Base-by-base conservation (phyloP, 305 asterid species). In the Fraxinus ornus region DNA sequence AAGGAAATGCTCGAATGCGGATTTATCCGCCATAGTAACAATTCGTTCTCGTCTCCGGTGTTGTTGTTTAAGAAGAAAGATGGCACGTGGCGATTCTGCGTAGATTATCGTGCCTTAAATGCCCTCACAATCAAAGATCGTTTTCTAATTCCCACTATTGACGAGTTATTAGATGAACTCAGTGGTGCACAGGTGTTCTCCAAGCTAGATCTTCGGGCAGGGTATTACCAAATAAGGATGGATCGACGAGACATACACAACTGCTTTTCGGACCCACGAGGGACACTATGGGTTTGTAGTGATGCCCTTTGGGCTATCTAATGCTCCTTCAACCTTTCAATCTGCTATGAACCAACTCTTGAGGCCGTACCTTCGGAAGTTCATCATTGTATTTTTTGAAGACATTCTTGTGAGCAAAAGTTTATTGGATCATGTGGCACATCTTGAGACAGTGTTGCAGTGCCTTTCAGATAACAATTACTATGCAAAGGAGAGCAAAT, bases 401-500 rank as follows among this genome's bases (percentile, higher is more conserved):
- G 66, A 76, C n/a, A 76, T 76, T 12, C 35, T 76, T 12, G 41
- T 76, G 21, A 76, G 66, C 79, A 6, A 76, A 76, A 9, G 15
- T 2, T n/a, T 19, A 3, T 32, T 7, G 21, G 44, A 77, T 3
- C 80, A 77, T 32, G 3, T 5, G 5, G 1, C 8, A 10, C 36
- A 76, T 26, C 17, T 41, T 0, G 32, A 44, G 5, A 9, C 3
- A 9, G 62, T 37, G 1, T 44, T 76, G 12, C 21, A 39, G 17
- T 15, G n/a, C 28, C 7, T 76, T 8, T 17, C 15, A 13, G 12
- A 13, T 7, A n/a, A 41, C 19, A 19, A 76, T 37, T 37, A 37
- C 44, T 37, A 37, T 0, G 44, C 12, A 37, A 37, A 37, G 12
- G 44, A 1, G 44, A 37, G 44, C 10, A 37, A 37, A 37, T 7